Conservation (phyloP, 768 basidiomycete species). For the Leucosporidium yakuticum region DNA sequence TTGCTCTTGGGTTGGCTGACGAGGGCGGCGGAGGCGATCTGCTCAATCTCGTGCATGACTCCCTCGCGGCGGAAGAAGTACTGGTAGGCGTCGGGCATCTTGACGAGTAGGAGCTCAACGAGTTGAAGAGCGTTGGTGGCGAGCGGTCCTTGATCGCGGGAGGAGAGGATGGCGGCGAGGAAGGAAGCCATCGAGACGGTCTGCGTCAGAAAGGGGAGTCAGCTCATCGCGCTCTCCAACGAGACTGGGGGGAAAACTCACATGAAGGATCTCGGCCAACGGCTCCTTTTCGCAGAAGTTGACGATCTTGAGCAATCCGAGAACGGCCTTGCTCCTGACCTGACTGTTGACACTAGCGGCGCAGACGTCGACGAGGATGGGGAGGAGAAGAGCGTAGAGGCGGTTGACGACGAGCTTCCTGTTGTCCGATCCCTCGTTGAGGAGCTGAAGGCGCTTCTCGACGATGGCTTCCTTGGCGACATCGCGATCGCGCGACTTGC, state of each 20-base stretch:
- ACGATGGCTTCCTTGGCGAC: conserved; percentile 47
- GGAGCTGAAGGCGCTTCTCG: conserved; percentile 57
- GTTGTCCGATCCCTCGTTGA: conserved; percentile 45
- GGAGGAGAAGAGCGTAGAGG: conserved; percentile 83
- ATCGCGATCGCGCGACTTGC: conserved; percentile 12
- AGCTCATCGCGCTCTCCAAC: not conserved
- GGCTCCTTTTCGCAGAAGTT: conserved; percentile 76
- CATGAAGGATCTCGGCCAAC: conserved; percentile 68
- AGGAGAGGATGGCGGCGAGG: conserved; percentile 85
- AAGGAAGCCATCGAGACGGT: conserved; percentile 92
- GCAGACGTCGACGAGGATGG: conserved; percentile 96
- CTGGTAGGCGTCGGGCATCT: conserved; percentile 75
- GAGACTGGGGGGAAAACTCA: conserved; percentile 46
- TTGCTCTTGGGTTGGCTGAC: conserved; percentile 42
- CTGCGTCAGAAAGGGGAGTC: conserved; percentile 46
- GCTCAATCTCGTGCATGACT: conserved; percentile 89
- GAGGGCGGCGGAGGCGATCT: conserved; percentile 61
- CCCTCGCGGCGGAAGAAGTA: conserved; percentile 90
- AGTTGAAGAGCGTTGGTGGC: conserved; percentile 77
- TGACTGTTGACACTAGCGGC: conserved; percentile 89
- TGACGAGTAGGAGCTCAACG: conserved; percentile 79
- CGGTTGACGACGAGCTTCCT: conserved; percentile 62
- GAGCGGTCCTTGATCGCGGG: conserved; percentile 75
- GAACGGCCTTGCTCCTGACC: conserved; percentile 81
- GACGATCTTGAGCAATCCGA: conserved; percentile 80